phyloP scores from a whole-genome alignment of 768 basidiomycete species.

The Lentinula sp. region DNA sequence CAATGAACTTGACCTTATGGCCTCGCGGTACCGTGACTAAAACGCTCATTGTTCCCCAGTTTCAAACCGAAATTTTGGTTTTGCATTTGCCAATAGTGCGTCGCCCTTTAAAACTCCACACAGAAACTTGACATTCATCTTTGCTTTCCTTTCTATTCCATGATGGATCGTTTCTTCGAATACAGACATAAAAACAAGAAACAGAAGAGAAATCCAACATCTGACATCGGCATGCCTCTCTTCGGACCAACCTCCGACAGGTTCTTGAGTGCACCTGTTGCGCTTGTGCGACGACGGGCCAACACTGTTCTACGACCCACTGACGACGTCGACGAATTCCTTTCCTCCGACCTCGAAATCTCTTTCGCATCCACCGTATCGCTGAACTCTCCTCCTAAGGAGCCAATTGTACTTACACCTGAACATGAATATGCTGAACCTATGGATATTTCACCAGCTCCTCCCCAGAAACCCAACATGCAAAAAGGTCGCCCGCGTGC shows the following conservation, averaged over 20 bases:
- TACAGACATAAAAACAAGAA: slow-evolving; percentile 37
- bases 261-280: slow-evolving; percentile 38
- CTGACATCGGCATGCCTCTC: slow-evolving; percentile 46
- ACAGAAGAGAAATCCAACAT: slow-evolving; percentile 25
- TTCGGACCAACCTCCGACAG: slow-evolving; percentile 34
- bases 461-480: slow-evolving; percentile 21
- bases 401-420: slow-evolving; percentile 35
- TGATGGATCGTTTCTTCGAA: slow-evolving; percentile 12
- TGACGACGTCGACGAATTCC: slow-evolving; percentile 59
- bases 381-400: slow-evolving; percentile 61
- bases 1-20: not conserved
- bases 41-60: slow-evolving; percentile 23
- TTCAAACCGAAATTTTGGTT: not conserved
- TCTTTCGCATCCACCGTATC: slow-evolving; percentile 84
- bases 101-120: not conserved
- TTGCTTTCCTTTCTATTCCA: slow-evolving; percentile 13
- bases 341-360: slow-evolving; percentile 72
- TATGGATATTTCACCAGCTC: slow-evolving; percentile 82
- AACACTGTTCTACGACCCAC: slow-evolving; percentile 17
- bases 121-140: slow-evolving; percentile 23
- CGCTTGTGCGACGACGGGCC: slow-evolving; percentile 26
- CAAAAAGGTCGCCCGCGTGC: slow-evolving; percentile 49
- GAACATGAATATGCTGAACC: slow-evolving; percentile 50
- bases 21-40: slow-evolving; percentile 7
- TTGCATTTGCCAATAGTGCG: not conserved